phyloP scores from a whole-genome alignment of 1,284 basidiomycete genomes.

The Moesziomyces sp. region DNA sequence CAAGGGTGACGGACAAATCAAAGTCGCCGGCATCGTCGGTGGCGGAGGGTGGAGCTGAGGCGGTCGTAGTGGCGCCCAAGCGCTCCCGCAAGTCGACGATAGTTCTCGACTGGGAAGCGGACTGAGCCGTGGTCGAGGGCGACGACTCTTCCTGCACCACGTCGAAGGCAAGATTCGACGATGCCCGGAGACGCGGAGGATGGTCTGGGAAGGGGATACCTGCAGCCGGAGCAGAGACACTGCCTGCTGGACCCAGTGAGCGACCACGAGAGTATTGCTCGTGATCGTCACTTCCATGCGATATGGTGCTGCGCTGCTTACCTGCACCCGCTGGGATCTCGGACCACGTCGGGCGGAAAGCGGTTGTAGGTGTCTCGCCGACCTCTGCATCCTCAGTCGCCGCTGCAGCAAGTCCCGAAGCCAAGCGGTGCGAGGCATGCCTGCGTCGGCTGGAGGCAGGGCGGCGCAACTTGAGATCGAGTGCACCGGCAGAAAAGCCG shows the following conservation, averaged over 20 bases:
- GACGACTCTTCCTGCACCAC: conserved; percentile 46
- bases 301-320: conserved; percentile 32
- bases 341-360: conserved; percentile 25
- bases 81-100: conserved; percentile 27
- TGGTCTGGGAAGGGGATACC: conserved; percentile 27
- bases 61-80: background rate
- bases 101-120: conserved; percentile 30
- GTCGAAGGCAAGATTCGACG: conserved; percentile 45
- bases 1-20: conserved; percentile 14
- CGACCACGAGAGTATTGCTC: conserved; percentile 45
- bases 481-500: background rate
- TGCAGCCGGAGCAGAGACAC: conserved; percentile 10
- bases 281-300: conserved; percentile 38
- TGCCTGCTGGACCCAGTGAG: conserved; percentile 34
- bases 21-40: conserved; percentile 1
- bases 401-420: conserved; percentile 17
- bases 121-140: conserved; percentile 37
- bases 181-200: conserved; percentile 33
- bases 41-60: background rate
- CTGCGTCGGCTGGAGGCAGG: conserved; percentile 15
- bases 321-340: conserved; percentile 20
- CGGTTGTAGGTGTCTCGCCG: background rate
- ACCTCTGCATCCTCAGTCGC: conserved; percentile 7
- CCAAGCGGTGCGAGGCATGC: conserved; percentile 17
- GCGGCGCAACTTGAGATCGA: conserved; percentile 15